Evolutionary conservation across 2,329 filamentous ascomycete genomes (phyloP).

Genomic region (Rhexocercosporidium sp.): DNA sequence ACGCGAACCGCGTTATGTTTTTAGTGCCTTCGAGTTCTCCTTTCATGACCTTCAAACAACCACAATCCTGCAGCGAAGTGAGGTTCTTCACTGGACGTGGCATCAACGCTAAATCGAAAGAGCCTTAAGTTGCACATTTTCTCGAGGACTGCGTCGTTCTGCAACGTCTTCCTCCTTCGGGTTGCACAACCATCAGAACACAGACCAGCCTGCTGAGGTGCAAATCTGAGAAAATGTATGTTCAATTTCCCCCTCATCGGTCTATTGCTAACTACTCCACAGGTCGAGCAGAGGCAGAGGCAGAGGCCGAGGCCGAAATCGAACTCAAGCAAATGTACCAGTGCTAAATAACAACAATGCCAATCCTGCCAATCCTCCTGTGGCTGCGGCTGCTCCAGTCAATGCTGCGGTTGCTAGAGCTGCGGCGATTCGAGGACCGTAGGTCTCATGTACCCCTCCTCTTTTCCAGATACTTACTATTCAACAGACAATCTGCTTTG

Average conservation of each 20-base stretch:
- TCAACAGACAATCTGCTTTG: slow-evolving; percentile 62
- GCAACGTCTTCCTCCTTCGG: too few relatives aligned
- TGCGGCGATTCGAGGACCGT: slow-evolving; percentile 40
- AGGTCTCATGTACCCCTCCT: slow-evolving; percentile 20
- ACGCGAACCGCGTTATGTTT: background rate
- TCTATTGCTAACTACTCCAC: background rate
- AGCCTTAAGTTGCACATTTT: background rate
- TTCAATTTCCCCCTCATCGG: background rate
- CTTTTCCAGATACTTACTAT: slow-evolving; percentile 6
- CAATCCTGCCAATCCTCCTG: slow-evolving; percentile 9
- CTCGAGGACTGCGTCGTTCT: background rate
- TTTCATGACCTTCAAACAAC: background rate
- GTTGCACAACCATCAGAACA: background rate
- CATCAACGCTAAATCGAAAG: background rate
- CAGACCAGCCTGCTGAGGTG: background rate
- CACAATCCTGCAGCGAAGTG: background rate
- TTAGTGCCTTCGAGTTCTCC: background rate
- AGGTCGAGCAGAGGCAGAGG: slow-evolving; percentile 7
- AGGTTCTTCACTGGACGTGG: background rate
- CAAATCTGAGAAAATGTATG: slow-evolving; percentile 1
- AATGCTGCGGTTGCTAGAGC: slow-evolving; percentile 18
- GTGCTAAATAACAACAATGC: background rate
- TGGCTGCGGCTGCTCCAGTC: slow-evolving; percentile 19
- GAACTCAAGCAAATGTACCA: background rate
- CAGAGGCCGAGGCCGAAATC: background rate